Base-by-base conservation (phyloP, 768 basidiomycete species). In the Cyclocybe cylindracea region DNA sequence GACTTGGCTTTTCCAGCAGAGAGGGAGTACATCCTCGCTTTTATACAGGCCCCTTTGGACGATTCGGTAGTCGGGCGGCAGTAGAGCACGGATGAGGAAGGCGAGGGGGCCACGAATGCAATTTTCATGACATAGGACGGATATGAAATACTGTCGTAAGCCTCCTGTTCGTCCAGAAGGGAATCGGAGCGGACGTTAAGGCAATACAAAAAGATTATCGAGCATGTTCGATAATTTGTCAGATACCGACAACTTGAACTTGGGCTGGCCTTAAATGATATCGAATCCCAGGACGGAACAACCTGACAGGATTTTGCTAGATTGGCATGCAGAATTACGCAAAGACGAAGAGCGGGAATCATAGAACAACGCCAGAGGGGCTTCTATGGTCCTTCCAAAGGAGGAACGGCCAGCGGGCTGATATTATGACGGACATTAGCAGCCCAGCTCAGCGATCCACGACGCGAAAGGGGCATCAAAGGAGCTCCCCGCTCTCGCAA, bases 91-190 rank as follows among this genome's bases (percentile, higher is more conserved):
- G 54, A 10, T 43, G 29, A 40, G 32, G 49, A 46, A 46, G 38
- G 57, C 50, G 50, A 55, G 52, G 56, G 47, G 47, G 39, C 39
- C 57, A 61, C 51, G 54, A 54, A 46, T 46, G 48, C 24, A 44
- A 39, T 33, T 46, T 36, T 35, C 31, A 46, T 35, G 42, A 52
- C 39, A 36, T 46, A 18, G 41, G 43, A 52, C 60, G 60, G 60
- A 61, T 54, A 61, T 61, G 56, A 61, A 61, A 40, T 44, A 55
- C 47, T 58, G 54, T 61, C 60, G 60, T 61, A 58, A 61, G 39
- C 45, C 37, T 45, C 53, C 50, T 36, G 54, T 44, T 43, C 18
- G 7, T 43, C 19, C 19, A 7, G 19, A 43, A 29, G 19, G 57
- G 46, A 44, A 48, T 61, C 47, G 47, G 37, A 50, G 44, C 47